Percentiles rank a stretch among this genome's conserved stretches.
These are phyloP conservation scores for Thielaviopsis musarum DNA, from an alignment of 2,329 filamentous ascomycete species.

Conservation along the genomic window DNA sequence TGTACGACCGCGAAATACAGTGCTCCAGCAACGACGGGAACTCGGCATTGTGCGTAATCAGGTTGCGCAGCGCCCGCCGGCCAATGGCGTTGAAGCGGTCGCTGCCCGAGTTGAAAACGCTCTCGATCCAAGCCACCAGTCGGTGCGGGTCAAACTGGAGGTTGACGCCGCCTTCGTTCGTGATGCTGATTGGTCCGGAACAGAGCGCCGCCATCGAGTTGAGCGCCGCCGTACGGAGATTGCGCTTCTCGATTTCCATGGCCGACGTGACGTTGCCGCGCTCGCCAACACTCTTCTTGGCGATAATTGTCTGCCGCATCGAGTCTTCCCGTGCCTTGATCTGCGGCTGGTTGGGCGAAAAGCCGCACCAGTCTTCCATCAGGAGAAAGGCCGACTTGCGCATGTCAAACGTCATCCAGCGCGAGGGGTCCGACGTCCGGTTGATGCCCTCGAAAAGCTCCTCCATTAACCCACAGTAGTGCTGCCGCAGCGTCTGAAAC, in stretches of 20 bases:
- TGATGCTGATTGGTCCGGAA: slow-evolving; percentile 68
- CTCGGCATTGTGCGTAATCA: slow-evolving; percentile 81
- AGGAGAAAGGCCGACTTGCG: slow-evolving; percentile 87
- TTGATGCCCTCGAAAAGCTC: slow-evolving; percentile 86
- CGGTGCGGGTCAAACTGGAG: slow-evolving; percentile 83
- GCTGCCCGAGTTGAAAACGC: slow-evolving; percentile 82
- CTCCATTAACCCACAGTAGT: slow-evolving; percentile 90
- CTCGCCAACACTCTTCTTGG: slow-evolving; percentile 60
- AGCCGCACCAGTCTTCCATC: slow-evolving; percentile 99
- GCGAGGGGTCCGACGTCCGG: slow-evolving; percentile 62
- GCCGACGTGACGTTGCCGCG: slow-evolving; percentile 67
- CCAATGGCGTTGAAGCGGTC: slow-evolving; percentile 87
- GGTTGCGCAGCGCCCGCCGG: slow-evolving; percentile 68
- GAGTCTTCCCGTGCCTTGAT: slow-evolving; percentile 69
- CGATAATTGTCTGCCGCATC: slow-evolving; percentile 71
- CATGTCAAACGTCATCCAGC: slow-evolving; percentile 96
- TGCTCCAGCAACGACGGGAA: slow-evolving; percentile 73
- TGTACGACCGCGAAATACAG: slow-evolving; percentile 82
- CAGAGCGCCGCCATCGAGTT: slow-evolving; percentile 94
- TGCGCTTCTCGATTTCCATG: slow-evolving; percentile 93
- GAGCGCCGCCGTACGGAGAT: slow-evolving; percentile 74
- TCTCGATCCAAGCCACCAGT: slow-evolving; percentile 89
- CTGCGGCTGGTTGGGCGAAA: slow-evolving; percentile 76
- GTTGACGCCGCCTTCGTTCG: slow-evolving; percentile 71
- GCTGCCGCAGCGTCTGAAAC: slow-evolving; percentile 76